Evolutionary conservation across 768 basidiomycete genomes (phyloP), one percentile per base, ranked within the genome.

Genomic region (Phylloporus sp.): DNA sequence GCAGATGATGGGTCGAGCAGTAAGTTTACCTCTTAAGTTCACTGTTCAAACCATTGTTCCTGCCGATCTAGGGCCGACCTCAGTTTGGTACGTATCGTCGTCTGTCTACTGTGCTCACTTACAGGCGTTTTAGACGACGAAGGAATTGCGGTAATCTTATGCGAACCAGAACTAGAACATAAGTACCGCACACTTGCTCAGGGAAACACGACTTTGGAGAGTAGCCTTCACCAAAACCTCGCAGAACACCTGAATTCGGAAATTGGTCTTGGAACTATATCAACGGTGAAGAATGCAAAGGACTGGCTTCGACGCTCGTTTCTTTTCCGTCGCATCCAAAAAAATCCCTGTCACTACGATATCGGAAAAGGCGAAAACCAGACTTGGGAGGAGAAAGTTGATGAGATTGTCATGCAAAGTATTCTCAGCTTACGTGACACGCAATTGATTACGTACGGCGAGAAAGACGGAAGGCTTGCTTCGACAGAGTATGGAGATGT

Each of bases 1-100:
- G 76, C 94, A 96, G 65, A 97, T 97, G 95, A 79, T 97, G 48
- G 96, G 95, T 7, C 80, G 96, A 38, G 93, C 93, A 34, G 89
- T 90, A 61, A 64, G 82, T 40, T 44, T 35, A 1, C 27, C 3
- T 32, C 32, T 23, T 10, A 21, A 17, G n/a, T 42, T 6, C 20
- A 23, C 27, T 40, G 17, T 21, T 34, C 41, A 36, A 34, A 26
- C 32, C 32, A 20, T 31, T 48, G 17, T 35, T 37, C 22, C 45
- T 18, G 15, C 38, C 33, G 1, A 49, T 35, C 38, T 46, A 90
- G 82, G 92, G 93, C 9, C 77, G 93, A 27, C 92, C 93, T 22
- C 93, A 97, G 65, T 95, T 90, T 60, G 91, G 91, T 83, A 60
- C 36, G 62, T 50, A 8, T 26, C 27, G 33, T 43, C 32, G 7